phyloP scores from a whole-genome alignment of 2,329 filamentous ascomycete genomes.

The Diaporthe citriasiana region DNA sequence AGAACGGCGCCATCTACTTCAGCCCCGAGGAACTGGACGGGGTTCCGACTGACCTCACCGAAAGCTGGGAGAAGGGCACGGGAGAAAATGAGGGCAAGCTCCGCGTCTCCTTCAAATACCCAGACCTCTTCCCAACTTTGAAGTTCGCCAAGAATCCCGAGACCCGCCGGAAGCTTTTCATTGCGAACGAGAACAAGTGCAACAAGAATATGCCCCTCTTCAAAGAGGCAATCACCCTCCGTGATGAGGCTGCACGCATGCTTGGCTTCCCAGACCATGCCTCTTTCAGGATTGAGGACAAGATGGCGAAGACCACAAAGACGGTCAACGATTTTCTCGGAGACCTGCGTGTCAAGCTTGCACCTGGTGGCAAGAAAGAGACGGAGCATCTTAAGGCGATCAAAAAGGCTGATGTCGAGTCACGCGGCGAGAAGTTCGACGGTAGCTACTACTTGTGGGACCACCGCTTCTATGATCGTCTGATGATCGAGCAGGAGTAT shows the following conservation, averaged over 20 bases:
- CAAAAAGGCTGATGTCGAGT: constrained; percentile 78
- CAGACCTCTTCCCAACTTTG: constrained; percentile 81
- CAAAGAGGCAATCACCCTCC: constrained; percentile 79
- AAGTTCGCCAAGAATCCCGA: constrained; percentile 82
- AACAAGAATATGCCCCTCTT: constrained; percentile 81
- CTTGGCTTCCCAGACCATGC: constrained; percentile 85
- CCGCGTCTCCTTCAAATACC: constrained; percentile 86
- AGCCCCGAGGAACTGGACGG: constrained; percentile 80
- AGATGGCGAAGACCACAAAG: constrained; percentile 85
- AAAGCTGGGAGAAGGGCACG: constrained; percentile 78
- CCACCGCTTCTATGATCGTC: constrained; percentile 81
- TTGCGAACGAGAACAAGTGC: constrained; percentile 86
- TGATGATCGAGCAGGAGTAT: constrained; percentile 86
- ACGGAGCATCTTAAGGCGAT: constrained; percentile 77
- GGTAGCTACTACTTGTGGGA: constrained; percentile 88
- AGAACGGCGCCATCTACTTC: constrained; percentile 86
- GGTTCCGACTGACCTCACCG: constrained; percentile 78
- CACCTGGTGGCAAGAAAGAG: constrained; percentile 79
- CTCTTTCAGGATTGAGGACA: constrained; percentile 81
- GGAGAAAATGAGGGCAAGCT: constrained; percentile 79
- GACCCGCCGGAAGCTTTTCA: constrained; percentile 76
- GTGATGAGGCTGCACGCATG: constrained; percentile 83
- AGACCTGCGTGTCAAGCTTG: constrained; percentile 77
- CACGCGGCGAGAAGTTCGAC: constrained; percentile 71
- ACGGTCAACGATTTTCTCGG: constrained; percentile 80